Conservation (phyloP, 768 basidiomycete species). For the Strobilomyces dryophilus region DNA sequence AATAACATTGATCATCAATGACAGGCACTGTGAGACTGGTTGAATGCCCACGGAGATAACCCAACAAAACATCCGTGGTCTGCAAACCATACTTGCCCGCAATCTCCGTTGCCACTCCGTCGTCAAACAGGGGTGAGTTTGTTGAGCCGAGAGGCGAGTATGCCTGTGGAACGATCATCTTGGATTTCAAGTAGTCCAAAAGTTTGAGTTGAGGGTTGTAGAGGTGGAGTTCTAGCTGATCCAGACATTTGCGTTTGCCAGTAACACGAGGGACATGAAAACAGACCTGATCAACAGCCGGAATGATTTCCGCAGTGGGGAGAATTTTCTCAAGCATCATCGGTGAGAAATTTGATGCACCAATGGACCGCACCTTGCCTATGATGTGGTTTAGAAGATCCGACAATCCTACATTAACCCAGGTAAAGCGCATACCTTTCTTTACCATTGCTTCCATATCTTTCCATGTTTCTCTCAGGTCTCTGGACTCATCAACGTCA, state of each 20-base stretch:
- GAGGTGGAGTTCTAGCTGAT: constrained; percentile 66
- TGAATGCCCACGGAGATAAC: constrained; percentile 50
- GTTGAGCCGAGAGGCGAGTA: constrained; percentile 79
- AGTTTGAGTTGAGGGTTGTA: constrained; percentile 75
- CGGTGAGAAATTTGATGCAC: constrained; percentile 75
- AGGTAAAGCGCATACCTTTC: constrained; percentile 39
- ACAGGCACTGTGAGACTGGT: constrained; percentile 1
- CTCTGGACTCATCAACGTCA: constrained; percentile 65
- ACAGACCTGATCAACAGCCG: constrained; percentile 69
- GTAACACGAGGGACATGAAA: neutral
- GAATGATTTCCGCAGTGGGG: constrained; percentile 59
- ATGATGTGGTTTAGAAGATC: constrained; percentile 4
- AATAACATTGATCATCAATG: constrained; percentile 1
- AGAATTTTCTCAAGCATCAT: constrained; percentile 66
- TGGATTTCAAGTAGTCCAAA: constrained; percentile 53
- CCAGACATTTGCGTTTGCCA: neutral
- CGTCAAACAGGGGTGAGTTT: constrained; percentile 59
- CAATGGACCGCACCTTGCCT: constrained; percentile 66
- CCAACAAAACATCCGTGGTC: constrained; percentile 56
- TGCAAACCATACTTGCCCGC: constrained; percentile 54
- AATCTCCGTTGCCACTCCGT: constrained; percentile 56
- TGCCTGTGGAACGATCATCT: constrained; percentile 69
- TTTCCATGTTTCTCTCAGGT: constrained; percentile 73
- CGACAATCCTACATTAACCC: constrained; percentile 1
- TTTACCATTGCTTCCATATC: constrained; percentile 73